A percentile compares a stretch with the other conserved stretches of the same genome.
These are phyloP conservation scores for Ligustrum vulgare DNA, from an alignment of 257 asterid species.

Conservation along the genomic window DNA sequence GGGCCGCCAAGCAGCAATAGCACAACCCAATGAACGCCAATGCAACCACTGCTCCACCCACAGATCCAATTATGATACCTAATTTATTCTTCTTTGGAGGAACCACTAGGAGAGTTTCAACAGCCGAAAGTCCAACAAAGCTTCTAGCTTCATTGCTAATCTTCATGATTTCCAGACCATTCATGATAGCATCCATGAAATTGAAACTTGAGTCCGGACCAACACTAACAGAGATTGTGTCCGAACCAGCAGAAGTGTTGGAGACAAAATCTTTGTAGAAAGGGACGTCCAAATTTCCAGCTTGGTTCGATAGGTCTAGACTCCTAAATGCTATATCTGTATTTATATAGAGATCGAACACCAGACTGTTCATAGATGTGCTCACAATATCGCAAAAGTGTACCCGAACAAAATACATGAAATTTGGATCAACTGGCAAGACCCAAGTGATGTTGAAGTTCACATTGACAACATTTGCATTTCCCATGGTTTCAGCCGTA, in stretches of 20 bases:
- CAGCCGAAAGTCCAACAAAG: constrained; percentile 55
- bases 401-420: constrained; percentile 54
- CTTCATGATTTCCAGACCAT: constrained; percentile 75
- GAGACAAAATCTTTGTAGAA: constrained; percentile 54
- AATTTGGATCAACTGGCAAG: constrained; percentile 55
- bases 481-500: constrained; percentile 78
- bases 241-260: constrained; percentile 35
- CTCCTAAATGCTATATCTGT: constrained; percentile 48
- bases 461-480: constrained; percentile 50
- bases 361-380: constrained; percentile 49
- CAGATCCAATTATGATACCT: constrained; percentile 42
- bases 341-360: constrained; percentile 57
- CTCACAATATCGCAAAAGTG: constrained; percentile 85
- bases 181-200: constrained; percentile 54
- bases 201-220: constrained; percentile 57
- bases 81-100: constrained; percentile 41
- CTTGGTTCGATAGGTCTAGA: constrained; percentile 53
- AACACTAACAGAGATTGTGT: constrained; percentile 54
- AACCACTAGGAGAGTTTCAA: constrained; percentile 40
- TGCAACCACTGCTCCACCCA: constrained; percentile 39
- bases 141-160: constrained; percentile 67
- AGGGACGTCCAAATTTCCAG: constrained; percentile 56
- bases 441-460: constrained; percentile 84
- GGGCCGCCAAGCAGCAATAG: constrained; percentile 44
- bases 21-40: constrained; percentile 49